Percentiles rank a stretch among this genome's conserved stretches.
Conservation (phyloP, 805 yeast genomes). For the Metschnikowia similis region DNA sequence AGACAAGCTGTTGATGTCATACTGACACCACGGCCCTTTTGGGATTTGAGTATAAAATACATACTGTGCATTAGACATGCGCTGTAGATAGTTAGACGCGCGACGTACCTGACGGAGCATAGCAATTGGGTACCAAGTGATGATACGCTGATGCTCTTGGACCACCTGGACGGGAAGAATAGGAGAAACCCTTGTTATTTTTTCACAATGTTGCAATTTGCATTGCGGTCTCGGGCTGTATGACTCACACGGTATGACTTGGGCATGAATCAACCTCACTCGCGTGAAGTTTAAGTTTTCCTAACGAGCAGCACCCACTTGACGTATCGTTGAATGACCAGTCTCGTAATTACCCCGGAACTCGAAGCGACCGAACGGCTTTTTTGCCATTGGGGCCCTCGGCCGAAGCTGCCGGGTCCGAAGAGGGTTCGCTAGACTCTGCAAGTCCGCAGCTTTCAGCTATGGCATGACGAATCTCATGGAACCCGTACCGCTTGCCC, state of each 20-base stretch:
- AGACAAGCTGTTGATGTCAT: neutral
- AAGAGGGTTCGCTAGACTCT: neutral
- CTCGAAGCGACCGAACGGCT: neutral
- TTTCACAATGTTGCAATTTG: too few species aligned
- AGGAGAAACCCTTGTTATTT: too few species aligned
- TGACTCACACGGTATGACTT: too few species aligned
- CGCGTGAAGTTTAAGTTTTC: too few species aligned
- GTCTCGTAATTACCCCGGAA: neutral
- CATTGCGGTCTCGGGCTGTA: too few species aligned
- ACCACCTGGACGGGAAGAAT: too few species aligned
- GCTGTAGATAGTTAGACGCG: neutral
- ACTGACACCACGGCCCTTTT: neutral
- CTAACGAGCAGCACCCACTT: neutral
- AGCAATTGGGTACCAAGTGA: too few species aligned
- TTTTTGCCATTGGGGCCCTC: neutral
- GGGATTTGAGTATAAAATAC: neutral
- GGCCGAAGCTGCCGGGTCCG: neutral
- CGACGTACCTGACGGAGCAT: too few species aligned
- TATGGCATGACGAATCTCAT: conserved; percentile 47
- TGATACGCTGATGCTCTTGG: too few species aligned
- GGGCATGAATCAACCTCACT: too few species aligned
- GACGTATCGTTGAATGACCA: neutral
- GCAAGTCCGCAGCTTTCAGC: conserved; percentile 49
- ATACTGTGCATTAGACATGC: neutral
- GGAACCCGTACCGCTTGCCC: conserved; percentile 47